Evolutionary conservation across 208 protist genomes (phyloP).

Genomic region (Crithidia thermophila): DNA sequence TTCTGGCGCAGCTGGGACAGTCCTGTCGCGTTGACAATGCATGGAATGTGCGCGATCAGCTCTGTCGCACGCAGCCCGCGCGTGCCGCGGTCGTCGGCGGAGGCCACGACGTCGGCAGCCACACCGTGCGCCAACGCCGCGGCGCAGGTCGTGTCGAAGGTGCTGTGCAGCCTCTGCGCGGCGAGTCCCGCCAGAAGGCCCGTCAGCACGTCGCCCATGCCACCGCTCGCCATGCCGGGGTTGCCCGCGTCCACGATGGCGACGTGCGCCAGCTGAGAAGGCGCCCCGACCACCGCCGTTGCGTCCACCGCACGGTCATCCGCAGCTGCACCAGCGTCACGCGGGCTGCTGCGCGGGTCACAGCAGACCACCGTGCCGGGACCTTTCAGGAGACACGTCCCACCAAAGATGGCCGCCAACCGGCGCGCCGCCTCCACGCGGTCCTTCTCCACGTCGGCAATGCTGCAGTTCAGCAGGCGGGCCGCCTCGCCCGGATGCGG

Average conservation of each 20-base stretch:
- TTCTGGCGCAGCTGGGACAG: not conserved
- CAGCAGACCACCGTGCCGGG: constrained; percentile 65
- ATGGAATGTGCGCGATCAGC: constrained; percentile 44
- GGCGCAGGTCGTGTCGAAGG: constrained; percentile 56
- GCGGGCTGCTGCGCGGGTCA: not conserved
- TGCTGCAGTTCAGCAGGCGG: constrained; percentile 52
- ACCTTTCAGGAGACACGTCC: constrained; percentile 77
- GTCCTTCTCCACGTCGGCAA: constrained; percentile 71
- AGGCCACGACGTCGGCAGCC: constrained; percentile 69
- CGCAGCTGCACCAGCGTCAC: not conserved
- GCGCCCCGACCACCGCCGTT: not conserved
- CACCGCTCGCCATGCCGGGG: constrained; percentile 83
- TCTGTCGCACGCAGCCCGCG: constrained; percentile 74
- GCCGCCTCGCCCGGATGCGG: constrained; percentile 85
- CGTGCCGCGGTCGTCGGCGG: constrained; percentile 33
- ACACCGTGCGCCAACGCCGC: constrained; percentile 60
- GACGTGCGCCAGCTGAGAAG: not conserved
- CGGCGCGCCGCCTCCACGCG: constrained; percentile 51
- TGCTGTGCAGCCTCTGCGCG: constrained; percentile 37
- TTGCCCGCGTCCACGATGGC: constrained; percentile 84
- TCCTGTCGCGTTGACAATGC: constrained; percentile 51
- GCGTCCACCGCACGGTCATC: not conserved
- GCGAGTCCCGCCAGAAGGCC: constrained; percentile 62
- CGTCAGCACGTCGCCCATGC: constrained; percentile 86
- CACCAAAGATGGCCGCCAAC: constrained; percentile 50